Conservation (phyloP, 768 basidiomycete genomes). For the Flagelloscypha sp. region DNA sequence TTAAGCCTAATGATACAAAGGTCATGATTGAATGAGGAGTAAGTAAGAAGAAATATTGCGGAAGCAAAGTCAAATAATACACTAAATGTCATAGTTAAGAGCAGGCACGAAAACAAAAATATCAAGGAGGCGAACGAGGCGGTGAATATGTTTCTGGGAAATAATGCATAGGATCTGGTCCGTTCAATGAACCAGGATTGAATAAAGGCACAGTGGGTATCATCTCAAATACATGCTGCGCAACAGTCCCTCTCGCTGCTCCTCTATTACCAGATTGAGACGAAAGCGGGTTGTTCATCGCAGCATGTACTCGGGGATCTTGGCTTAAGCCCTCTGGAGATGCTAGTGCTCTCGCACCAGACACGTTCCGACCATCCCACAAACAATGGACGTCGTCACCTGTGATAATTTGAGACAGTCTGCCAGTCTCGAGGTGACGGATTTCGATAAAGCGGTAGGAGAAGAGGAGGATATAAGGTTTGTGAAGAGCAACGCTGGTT, state of each 20-base stretch:
- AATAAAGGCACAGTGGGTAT: slow-evolving; percentile 43
- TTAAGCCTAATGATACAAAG: too few relatives aligned
- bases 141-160: too few relatives aligned
- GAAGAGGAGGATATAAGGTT: slow-evolving; percentile 59
- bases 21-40: too few relatives aligned
- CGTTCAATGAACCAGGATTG: too few relatives aligned
- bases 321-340: slow-evolving; percentile 39
- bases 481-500: slow-evolving; percentile 60
- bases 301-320: slow-evolving; percentile 59
- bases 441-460: slow-evolving; percentile 64
- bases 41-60: too few relatives aligned
- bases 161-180: too few relatives aligned
- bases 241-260: slow-evolving; percentile 26
- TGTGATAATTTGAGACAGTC: slow-evolving; percentile 52
- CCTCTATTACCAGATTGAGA: slow-evolving; percentile 23
- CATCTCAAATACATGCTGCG: slow-evolving; percentile 48
- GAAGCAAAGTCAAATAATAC: too few relatives aligned
- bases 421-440: slow-evolving; percentile 53
- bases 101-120: too few relatives aligned
- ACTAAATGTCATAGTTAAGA: too few relatives aligned
- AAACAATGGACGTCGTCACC: slow-evolving; percentile 58
- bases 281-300: slow-evolving; percentile 40
- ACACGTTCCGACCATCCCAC: slow-evolving; percentile 59
- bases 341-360: slow-evolving; percentile 21
- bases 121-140: too few relatives aligned